Evolutionary conservation across 495 filamentous ascomycete species (phyloP), one percentile per base, ranked within the genome.

Genomic region (Choiromyces venosus): DNA sequence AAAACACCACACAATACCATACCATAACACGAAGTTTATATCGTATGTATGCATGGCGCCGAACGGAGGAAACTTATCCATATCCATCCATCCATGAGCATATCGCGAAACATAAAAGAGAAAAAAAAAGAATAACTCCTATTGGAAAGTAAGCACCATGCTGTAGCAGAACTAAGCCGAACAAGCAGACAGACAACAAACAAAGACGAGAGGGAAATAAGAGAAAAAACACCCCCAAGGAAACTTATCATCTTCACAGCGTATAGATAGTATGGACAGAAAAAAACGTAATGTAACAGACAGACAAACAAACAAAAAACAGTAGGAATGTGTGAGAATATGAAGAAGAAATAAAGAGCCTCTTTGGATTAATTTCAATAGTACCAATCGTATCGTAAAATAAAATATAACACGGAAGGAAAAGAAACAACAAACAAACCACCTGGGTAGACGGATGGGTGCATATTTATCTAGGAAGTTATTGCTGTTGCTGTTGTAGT

Each of bases 361-460:
- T 46, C 46, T 61, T 33, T 25, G 42, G 44, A 66, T 40, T 65
- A 33, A 40, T 40, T 29, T 68, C 19, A 68, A 42, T 18, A 35
- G 37, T 68, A 69, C 67, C 21, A 5, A 12, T 69, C 64, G 38
- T 46, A 21, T 35, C 52, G 16, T 68, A 64, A 39, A 38, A 29
- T 36, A 52, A 18, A 33, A 36, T 42, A 14, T 37, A 66, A 73
- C 70, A 77, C 9, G 66, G 56, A 38, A 71, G n/a, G 44, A 29
- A 77, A 71, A 33, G 44, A 29, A 77, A 72, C 46, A 77, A 68
- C 65, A 65, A 76, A 44, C 66, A 77, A 56, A 12, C 69, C 39
- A 36, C 69, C 66, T 25, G 67, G 25, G 36, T 19, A 39, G 40
- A 73, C 77, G 69, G 76, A 70, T 70, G 64, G 46, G 66, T 9